Conservation (phyloP, 306 rosid species). For the Prunus mongolica region DNA sequence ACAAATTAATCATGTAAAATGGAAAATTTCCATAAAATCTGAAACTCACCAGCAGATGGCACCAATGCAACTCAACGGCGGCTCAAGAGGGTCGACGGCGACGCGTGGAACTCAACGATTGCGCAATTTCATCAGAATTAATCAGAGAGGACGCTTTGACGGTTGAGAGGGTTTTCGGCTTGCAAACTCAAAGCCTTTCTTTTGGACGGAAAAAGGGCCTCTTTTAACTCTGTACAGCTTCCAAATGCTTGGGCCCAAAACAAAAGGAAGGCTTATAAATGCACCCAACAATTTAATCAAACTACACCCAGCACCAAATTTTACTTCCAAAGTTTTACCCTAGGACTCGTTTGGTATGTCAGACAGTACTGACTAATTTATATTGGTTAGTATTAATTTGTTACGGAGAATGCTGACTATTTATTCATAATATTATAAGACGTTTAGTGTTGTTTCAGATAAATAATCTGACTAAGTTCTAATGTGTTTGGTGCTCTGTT, state of each 20-base stretch:
- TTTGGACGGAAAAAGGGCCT: background rate
- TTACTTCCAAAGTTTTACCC: too few relatives aligned
- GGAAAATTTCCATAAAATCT: background rate
- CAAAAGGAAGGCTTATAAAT: too few relatives aligned
- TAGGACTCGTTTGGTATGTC: too few relatives aligned
- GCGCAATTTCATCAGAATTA: background rate
- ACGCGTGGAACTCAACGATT: background rate
- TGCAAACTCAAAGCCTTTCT: background rate
- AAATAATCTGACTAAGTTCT: too few relatives aligned
- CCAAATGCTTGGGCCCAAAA: background rate
- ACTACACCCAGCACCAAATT: too few relatives aligned
- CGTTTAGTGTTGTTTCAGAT: too few relatives aligned
- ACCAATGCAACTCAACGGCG: background rate
- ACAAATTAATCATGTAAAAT: background rate
- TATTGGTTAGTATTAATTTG: too few relatives aligned
- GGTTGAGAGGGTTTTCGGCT: background rate
- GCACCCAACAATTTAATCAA: too few relatives aligned
- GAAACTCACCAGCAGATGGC: background rate
- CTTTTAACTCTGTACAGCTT: background rate
- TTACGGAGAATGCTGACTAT: accelerated
- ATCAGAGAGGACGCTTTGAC: background rate
- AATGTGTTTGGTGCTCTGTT: too few relatives aligned
- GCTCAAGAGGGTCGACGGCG: background rate
- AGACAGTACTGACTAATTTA: too few relatives aligned
- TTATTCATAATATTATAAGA: too few relatives aligned